phyloP scores from a whole-genome alignment of 2,329 filamentous ascomycete species.

The Scolecobasidium constrictum region DNA sequence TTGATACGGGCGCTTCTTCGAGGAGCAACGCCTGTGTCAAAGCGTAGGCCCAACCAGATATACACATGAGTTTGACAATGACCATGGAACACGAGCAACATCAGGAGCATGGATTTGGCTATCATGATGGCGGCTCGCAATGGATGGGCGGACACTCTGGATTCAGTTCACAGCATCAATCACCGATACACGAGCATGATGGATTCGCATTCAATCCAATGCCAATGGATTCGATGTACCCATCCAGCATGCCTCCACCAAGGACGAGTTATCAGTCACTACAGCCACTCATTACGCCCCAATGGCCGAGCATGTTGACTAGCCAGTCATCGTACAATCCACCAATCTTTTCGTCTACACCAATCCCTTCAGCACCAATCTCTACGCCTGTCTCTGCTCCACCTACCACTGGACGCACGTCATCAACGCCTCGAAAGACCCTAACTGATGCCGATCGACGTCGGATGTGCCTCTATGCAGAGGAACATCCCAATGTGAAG shows the following conservation, averaged over 20 bases:
- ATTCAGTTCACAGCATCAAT: slow-evolving; percentile 24
- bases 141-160: slow-evolving; percentile 22
- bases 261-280: slow-evolving; percentile 27
- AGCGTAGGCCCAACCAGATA: not conserved
- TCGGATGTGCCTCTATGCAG: slow-evolving; percentile 87
- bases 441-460: slow-evolving; percentile 84
- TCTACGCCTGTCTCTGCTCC: slow-evolving; percentile 28
- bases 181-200: slow-evolving; percentile 28
- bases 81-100: slow-evolving; percentile 30
- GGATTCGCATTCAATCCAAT: slow-evolving; percentile 26
- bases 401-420: slow-evolving; percentile 27
- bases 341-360: slow-evolving; percentile 17
- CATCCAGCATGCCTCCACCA: slow-evolving; percentile 26
- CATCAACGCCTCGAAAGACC: slow-evolving; percentile 66
- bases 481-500: slow-evolving; percentile 80
- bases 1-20: slow-evolving; percentile 6
- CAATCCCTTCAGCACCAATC: slow-evolving; percentile 20
- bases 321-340: slow-evolving; percentile 4
- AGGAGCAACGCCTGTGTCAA: slow-evolving; percentile 2
- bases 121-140: slow-evolving; percentile 21
- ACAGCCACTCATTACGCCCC: slow-evolving; percentile 28
- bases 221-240: slow-evolving; percentile 29
- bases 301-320: slow-evolving; percentile 19
- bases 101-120: slow-evolving; percentile 19
- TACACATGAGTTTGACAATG: slow-evolving; percentile 22